A percentile compares a stretch with the other conserved stretches of the same genome.
phyloP scores from a whole-genome alignment of 2,329 filamentous ascomycete species.

The Lasiodiplodia theobromae region DNA sequence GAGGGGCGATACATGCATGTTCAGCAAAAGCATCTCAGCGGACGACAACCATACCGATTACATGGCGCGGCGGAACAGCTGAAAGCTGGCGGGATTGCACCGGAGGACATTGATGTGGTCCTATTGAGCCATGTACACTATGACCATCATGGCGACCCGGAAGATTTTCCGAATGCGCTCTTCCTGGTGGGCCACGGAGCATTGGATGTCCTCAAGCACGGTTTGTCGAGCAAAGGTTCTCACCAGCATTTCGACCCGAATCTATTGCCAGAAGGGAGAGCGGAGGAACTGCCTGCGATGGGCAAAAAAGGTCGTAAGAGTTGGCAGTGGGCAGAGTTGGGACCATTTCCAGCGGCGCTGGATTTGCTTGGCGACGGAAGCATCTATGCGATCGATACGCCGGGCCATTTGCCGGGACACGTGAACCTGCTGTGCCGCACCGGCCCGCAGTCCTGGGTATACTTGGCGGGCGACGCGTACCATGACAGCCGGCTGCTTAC shows the following conservation, averaged over 20 bases:
- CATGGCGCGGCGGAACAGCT: slow-evolving; percentile 50
- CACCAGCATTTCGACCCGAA: slow-evolving; percentile 53
- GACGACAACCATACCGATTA: slow-evolving; percentile 52
- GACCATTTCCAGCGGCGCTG: slow-evolving; percentile 53
- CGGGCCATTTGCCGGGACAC: slow-evolving; percentile 61
- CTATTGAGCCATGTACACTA: slow-evolving; percentile 51
- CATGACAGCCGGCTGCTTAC: slow-evolving; percentile 60
- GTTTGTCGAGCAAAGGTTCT: slow-evolving; percentile 26
- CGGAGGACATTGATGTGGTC: slow-evolving; percentile 51
- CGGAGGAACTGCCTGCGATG: slow-evolving; percentile 51
- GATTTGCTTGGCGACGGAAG: slow-evolving; percentile 58
- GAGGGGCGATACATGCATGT: slow-evolving; percentile 52
- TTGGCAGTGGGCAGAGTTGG: slow-evolving; percentile 52
- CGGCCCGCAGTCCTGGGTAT: slow-evolving; percentile 52
- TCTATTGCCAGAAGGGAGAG: slow-evolving; percentile 51
- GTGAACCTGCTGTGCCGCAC: slow-evolving; percentile 58
- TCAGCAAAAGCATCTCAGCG: slow-evolving; percentile 55
- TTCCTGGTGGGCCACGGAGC: slow-evolving; percentile 51
- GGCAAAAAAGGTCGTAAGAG: neutral
- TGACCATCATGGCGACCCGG: slow-evolving; percentile 52
- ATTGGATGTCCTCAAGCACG: slow-evolving; percentile 39
- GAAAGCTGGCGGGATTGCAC: slow-evolving; percentile 43
- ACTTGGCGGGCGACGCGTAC: slow-evolving; percentile 62
- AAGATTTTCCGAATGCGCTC: slow-evolving; percentile 45
- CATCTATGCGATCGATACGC: slow-evolving; percentile 57